Conservation (phyloP, 495 filamentous ascomycete genomes). For the Lophiostoma macrostomum region DNA sequence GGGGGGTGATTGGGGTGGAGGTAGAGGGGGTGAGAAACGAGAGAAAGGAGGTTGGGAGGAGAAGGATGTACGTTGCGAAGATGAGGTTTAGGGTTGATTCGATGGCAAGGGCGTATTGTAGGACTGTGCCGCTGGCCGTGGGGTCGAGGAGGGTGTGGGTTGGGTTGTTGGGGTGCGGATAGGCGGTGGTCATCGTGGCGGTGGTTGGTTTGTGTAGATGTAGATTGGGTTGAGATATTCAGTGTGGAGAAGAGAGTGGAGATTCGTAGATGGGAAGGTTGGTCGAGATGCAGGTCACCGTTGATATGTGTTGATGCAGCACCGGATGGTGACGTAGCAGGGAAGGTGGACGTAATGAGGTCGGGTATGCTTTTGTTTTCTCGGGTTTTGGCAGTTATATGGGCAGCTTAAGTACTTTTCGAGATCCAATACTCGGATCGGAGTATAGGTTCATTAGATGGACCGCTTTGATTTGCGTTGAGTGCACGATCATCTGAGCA, state of each 20-base stretch:
- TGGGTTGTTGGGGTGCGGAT: constrained; percentile 1
- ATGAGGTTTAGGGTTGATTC: constrained; percentile 19
- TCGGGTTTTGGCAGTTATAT: too few species aligned
- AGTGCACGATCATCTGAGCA: too few species aligned
- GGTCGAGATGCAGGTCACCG: background rate
- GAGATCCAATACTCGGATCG: too few species aligned
- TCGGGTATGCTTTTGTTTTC: too few species aligned
- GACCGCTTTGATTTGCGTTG: too few species aligned
- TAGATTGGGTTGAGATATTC: background rate
- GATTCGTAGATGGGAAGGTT: background rate
- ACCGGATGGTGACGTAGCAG: too few species aligned
- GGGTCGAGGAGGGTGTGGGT: constrained; percentile 11
- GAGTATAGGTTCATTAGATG: too few species aligned
- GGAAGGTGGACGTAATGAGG: too few species aligned
- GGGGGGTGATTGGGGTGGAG: constrained; percentile 23
- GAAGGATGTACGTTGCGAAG: constrained; percentile 10
- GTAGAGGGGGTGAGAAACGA: constrained; percentile 17
- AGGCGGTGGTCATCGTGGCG: constrained; percentile 2
- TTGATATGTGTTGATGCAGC: too few species aligned
- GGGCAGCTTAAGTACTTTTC: too few species aligned
- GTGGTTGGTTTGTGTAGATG: background rate
- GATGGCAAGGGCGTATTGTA: constrained; percentile 15
- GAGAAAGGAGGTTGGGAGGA: constrained; percentile 17
- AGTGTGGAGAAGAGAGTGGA: too few species aligned
- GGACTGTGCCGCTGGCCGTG: constrained; percentile 3